Evolutionary conservation across 768 basidiomycete species (phyloP).

Genomic region (Strobilomyces confusus): DNA sequence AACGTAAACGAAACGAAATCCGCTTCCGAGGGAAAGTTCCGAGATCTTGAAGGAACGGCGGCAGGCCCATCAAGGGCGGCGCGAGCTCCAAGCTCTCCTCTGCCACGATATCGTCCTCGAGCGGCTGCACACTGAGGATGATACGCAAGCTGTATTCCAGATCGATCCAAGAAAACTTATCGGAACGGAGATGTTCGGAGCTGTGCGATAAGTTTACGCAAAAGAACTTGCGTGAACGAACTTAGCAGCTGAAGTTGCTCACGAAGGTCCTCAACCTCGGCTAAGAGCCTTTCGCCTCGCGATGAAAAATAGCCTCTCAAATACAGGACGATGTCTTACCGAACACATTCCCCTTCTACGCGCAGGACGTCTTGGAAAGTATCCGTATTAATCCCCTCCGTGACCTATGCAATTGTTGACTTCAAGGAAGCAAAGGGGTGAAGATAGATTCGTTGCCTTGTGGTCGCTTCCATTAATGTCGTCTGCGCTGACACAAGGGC

Average conservation of each 20-base stretch:
- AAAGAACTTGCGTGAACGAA: constrained; percentile 21
- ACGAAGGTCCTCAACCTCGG: constrained; percentile 27
- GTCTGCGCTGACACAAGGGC: constrained; percentile 37
- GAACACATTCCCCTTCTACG: constrained; percentile 35
- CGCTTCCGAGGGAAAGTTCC: constrained; percentile 1
- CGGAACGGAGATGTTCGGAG: constrained; percentile 7
- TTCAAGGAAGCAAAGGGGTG: neutral
- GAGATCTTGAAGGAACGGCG: constrained; percentile 15
- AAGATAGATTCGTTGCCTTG: constrained; percentile 15
- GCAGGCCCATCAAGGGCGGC: constrained; percentile 46
- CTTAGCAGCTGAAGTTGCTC: constrained; percentile 30
- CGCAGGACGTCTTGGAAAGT: constrained; percentile 23
- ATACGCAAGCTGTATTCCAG: neutral
- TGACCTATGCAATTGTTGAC: constrained; percentile 6
- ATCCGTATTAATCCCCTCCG: constrained; percentile 14
- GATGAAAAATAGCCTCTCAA: neutral
- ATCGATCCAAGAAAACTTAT: neutral
- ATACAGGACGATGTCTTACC: constrained; percentile 21
- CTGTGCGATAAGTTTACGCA: constrained; percentile 29
- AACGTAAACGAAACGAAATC: constrained; percentile 18
- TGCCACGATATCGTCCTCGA: constrained; percentile 33
- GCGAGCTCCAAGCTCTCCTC: constrained; percentile 51
- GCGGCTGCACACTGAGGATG: constrained; percentile 14
- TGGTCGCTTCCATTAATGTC: constrained; percentile 22
- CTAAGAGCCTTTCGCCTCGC: constrained; percentile 27